These are phyloP conservation scores for Platismatia glauca DNA, from an alignment of 495 filamentous ascomycete species.

Conservation along the genomic window DNA sequence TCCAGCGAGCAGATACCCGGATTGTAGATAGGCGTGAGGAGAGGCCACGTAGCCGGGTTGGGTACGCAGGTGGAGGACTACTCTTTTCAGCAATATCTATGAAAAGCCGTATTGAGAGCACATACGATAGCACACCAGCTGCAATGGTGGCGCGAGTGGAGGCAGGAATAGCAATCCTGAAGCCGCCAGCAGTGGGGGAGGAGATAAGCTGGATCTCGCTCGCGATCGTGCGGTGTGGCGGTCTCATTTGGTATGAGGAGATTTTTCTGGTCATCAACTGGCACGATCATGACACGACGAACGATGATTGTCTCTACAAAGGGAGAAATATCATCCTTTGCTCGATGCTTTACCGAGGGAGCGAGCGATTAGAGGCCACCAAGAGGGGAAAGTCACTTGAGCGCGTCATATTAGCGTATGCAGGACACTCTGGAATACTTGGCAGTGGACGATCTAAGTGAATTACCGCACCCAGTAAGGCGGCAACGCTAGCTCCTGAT, in stretches of 20 bases:
- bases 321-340: too few species aligned
- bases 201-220: conserved; percentile 26
- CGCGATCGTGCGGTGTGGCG: conserved; percentile 4
- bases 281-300: background rate
- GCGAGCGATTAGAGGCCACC: too few species aligned
- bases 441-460: too few species aligned
- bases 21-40: conserved; percentile 39
- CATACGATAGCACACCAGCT: conserved; percentile 50
- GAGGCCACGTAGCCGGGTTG: conserved; percentile 32
- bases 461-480: background rate
- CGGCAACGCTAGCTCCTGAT: background rate
- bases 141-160: conserved; percentile 34
- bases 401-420: too few species aligned
- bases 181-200: conserved; percentile 39
- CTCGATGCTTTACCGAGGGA: too few species aligned
- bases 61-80: conserved; percentile 46
- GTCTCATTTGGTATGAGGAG: background rate
- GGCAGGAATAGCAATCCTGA: conserved; percentile 38
- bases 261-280: background rate
- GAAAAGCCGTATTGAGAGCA: conserved; percentile 10
- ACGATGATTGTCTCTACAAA: background rate
- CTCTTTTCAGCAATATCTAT: conserved; percentile 7
- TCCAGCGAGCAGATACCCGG: conserved; percentile 40
- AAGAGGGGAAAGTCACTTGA: too few species aligned
- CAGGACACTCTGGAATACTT: too few species aligned